These are phyloP conservation scores for Epithele typhae DNA, from an alignment of 768 basidiomycete species.

Conservation along the genomic window DNA sequence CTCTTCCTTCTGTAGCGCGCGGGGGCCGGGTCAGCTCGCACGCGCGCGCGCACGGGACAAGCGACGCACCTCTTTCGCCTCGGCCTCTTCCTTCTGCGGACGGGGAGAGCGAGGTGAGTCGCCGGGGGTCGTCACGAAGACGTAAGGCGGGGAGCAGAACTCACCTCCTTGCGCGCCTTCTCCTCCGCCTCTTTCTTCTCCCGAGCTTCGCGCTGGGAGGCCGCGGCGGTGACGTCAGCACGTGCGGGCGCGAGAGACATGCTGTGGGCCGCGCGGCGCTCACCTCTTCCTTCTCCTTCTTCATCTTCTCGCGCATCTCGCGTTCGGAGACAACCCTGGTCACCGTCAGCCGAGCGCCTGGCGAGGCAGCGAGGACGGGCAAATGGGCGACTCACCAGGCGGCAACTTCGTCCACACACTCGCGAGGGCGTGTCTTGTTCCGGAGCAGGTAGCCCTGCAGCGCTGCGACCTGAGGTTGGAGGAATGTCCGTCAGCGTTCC, in stretches of 20 bases:
- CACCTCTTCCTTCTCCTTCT: constrained; percentile 71
- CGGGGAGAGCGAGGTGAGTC: constrained; percentile 7
- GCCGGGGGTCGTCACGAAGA: neutral
- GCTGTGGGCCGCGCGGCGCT: constrained; percentile 3
- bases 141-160: neutral
- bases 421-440: constrained; percentile 86
- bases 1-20: constrained; percentile 17
- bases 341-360: neutral
- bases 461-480: constrained; percentile 71
- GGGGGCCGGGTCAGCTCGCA: neutral
- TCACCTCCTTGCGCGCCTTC: constrained; percentile 46
- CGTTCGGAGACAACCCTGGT: constrained; percentile 66
- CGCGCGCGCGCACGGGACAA: neutral
- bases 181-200: constrained; percentile 78
- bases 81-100: constrained; percentile 40
- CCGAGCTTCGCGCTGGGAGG: constrained; percentile 65
- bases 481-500: neutral
- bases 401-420: constrained; percentile 75
- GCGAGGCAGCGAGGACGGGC: neutral
- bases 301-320: constrained; percentile 78
- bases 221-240: neutral
- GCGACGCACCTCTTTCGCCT: constrained; percentile 30
- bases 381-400: constrained; percentile 50
- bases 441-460: constrained; percentile 84
- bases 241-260: neutral